Evolutionary conservation across 305 asterid genomes (phyloP), one percentile per base, ranked within the genome.

Genomic region (Solanum hybrid): DNA sequence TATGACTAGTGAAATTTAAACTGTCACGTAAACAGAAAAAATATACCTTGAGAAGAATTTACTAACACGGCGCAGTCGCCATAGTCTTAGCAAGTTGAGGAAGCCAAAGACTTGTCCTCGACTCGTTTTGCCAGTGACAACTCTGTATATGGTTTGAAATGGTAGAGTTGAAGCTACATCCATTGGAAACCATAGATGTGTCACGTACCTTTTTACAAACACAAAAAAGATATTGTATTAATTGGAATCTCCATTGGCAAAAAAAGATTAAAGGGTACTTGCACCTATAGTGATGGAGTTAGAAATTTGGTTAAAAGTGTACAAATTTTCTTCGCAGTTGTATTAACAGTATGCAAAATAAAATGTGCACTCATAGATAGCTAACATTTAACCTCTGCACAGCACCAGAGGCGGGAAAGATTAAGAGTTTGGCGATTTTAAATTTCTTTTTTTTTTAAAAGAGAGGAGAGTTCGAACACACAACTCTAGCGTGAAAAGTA

Each of bases 21-120:
- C 2, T 73, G 10, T 14, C n/a, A 27, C 4, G 0, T 73, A 73
- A 73, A 70, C 31, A 70, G 0, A 70, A 5, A 7, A 3, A 70
- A 26, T 24, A 70, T 91, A 96, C 97, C 98, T 95, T 75, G 99
- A 96, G 93, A 97, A 97, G 92, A 97, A 92, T 80, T 94, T 96
- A 89, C 99, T 95, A 77, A 96, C 99, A 91, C 99, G 99, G 86
- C 98, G 91, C n/a, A 97, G 97, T 90, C 99, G 94, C 99, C 99
- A 97, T 12, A 97, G 94, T 90, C 99, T 91, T 86, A 97, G 98
- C 96, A 96, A 94, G 94, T 97, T 97, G 93, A 97, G 99, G 92
- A 95, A 92, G 89, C 99, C 98, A 78, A 97, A 95, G 83, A 91
- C 95, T 2, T 92, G 94, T n/a, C 94, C 96, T 0, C 68, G 73